Evolutionary conservation across 768 basidiomycete genomes (phyloP).

Genomic region (Russula abietina): DNA sequence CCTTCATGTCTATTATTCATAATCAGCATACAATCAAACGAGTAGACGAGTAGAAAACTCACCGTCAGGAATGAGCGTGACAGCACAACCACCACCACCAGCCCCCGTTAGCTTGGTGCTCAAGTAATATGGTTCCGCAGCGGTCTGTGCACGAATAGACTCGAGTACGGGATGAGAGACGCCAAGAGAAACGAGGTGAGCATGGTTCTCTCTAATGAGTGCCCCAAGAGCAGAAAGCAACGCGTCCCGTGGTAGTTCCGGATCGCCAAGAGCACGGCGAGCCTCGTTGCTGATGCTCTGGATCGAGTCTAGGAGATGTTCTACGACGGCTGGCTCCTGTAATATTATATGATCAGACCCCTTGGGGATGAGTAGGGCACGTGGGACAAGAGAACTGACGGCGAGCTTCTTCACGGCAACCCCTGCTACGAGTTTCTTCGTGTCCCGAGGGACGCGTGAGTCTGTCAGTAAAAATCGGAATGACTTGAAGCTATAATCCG

Average conservation of each 20-base stretch:
- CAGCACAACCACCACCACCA: slow-evolving; percentile 96
- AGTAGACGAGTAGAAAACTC: slow-evolving; percentile 29
- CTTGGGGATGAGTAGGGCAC: background rate
- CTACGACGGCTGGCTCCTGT: slow-evolving; percentile 82
- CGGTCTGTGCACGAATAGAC: slow-evolving; percentile 65
- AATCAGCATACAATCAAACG: no score
- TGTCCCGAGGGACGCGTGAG: slow-evolving; percentile 88
- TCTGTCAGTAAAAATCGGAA: slow-evolving; percentile 87
- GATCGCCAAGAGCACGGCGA: slow-evolving; percentile 62
- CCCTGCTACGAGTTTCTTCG: slow-evolving; percentile 89
- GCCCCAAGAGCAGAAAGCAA: slow-evolving; percentile 68
- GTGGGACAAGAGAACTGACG: slow-evolving; percentile 35
- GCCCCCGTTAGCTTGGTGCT: slow-evolving; percentile 96
- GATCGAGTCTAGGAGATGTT: slow-evolving; percentile 70
- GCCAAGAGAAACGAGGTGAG: slow-evolving; percentile 72
- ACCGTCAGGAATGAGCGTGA: slow-evolving; percentile 94
- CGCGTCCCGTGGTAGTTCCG: slow-evolving; percentile 58
- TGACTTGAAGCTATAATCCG: slow-evolving; percentile 70
- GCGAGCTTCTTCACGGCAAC: slow-evolving; percentile 66
- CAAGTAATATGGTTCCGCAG: slow-evolving; percentile 55
- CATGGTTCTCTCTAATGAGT: slow-evolving; percentile 86
- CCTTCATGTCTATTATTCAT: no score
- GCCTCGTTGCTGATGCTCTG: slow-evolving; percentile 85
- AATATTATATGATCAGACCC: slow-evolving; percentile 2
- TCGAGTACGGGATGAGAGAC: slow-evolving; percentile 92